Evolutionary conservation across 2,329 filamentous ascomycete species (phyloP), one percentile per base, ranked within the genome.

Genomic region (Saccharata proteae): DNA sequence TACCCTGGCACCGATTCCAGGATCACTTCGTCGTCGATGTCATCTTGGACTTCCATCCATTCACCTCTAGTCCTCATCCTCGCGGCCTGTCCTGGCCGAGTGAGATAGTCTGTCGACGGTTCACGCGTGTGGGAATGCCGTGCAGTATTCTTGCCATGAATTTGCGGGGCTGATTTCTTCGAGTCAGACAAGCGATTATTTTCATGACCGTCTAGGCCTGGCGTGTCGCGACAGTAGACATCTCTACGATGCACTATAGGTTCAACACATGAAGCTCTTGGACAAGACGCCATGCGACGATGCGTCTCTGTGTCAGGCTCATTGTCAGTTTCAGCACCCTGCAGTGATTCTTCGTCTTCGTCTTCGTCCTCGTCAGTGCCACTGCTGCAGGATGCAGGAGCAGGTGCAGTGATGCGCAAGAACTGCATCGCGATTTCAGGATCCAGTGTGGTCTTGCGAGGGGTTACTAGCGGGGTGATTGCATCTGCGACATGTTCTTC

Each of bases 31-130:
- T n/a, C n/a, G n/a, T 26, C 14, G n/a, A 36, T 38, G 2, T 29
- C 36, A 10, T 38, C 36, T 10, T 26, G 10, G 11, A 32, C 36
- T 13, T 33, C 36, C 26, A 36, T 32, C 36, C 28, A 38, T 12
- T 19, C 16, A 10, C 29, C 29, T 11, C 26, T 23, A 13, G 23
- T 16, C 16, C 18, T 26, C 36, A 38, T 38, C 4, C 29, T 27
- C 15, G 15, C 19, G 20, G 29, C 25, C 17, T 36, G 29, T 14
- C 36, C 36, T 2, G 36, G 36, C 16, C 17, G 27, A 16, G 24
- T 22, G 9, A 17, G 13, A 6, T 19, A 29, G 15, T 29, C 13
- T 15, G n/a, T 22, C 8, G 20, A 22, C 20, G 20, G 20, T 8
- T 22, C n/a, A 22, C 8, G 20, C n/a, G 20, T 22, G 8, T n/a